These are phyloP conservation scores for Entrophospora sp. DNA, from an alignment of 192 early-diverging fungal genomes.

Conservation along the genomic window DNA sequence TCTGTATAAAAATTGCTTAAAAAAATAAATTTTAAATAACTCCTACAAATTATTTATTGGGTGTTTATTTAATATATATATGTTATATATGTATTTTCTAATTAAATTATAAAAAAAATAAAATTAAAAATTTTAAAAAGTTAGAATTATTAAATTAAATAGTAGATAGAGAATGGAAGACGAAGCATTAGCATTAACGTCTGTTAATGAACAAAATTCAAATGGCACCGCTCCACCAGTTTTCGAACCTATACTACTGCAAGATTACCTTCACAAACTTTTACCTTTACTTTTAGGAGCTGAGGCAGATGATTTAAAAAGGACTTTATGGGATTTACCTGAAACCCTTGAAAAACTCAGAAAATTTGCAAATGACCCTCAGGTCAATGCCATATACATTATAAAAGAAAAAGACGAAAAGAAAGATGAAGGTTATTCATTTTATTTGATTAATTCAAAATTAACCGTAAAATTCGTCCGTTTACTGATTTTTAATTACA, in stretches of 20 bases:
- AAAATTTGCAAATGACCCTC: slow-evolving; percentile 69
- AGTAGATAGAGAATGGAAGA: not conserved
- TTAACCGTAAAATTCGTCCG: no score
- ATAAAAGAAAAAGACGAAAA: slow-evolving; percentile 73
- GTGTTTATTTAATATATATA: no score
- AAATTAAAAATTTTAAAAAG: no score
- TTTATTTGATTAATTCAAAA: no score
- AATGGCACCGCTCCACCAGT: not conserved
- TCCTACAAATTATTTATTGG: no score
- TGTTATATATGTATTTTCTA: no score
- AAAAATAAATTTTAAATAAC: no score
- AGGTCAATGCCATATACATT: slow-evolving; percentile 64
- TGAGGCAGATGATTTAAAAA: slow-evolving; percentile 49
- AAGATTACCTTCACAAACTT: slow-evolving; percentile 63
- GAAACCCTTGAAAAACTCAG: slow-evolving; percentile 66
- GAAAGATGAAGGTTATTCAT: slow-evolving; percentile 44
- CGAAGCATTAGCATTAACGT: not conserved
- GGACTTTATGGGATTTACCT: slow-evolving; percentile 49
- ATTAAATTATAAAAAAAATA: no score
- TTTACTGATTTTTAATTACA: no score
- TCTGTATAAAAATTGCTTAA: no score
- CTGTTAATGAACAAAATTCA: no score
- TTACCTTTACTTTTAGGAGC: slow-evolving; percentile 66
- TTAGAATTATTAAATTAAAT: no score
- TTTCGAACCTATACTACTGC: slow-evolving; percentile 53